A percentile compares a stretch with the other conserved stretches of the same genome.
Evolutionary conservation across 192 early-diverging fungal species (phyloP).

Genomic region (Coemansia sp.): DNA sequence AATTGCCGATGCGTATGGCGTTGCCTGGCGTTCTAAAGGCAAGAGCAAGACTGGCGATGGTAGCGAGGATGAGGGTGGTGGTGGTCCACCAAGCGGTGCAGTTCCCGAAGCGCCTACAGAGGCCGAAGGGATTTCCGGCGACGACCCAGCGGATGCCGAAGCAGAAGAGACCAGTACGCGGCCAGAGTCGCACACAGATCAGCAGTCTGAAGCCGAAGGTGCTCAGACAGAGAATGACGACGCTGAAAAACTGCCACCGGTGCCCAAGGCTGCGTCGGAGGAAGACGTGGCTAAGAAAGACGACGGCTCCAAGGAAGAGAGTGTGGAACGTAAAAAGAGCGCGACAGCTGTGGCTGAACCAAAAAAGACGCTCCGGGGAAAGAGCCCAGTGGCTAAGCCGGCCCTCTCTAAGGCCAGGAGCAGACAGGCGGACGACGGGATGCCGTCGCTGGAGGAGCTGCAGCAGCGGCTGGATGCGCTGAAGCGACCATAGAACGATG

Average conservation of each 20-base stretch:
- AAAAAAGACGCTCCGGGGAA: neutral
- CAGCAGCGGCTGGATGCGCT: slow-evolving; percentile 76
- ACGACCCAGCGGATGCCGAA: neutral
- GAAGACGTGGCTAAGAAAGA: neutral
- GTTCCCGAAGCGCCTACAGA: neutral
- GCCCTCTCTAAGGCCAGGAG: slow-evolving; percentile 12
- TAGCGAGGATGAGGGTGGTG: slow-evolving; percentile 1
- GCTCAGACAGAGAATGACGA: neutral
- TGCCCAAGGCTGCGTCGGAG: neutral
- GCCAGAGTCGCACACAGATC: neutral
- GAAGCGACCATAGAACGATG: slow-evolving; percentile 47
- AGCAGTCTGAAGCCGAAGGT: neutral
- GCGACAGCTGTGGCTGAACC: neutral
- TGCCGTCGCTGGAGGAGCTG: slow-evolving; percentile 74
- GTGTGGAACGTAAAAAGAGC: slow-evolving; percentile 3
- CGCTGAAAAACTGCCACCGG: neutral
- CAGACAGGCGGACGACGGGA: slow-evolving; percentile 36
- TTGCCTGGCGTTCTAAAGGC: slow-evolving; percentile 65
- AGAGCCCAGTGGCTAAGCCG: neutral
- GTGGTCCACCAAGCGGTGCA: neutral
- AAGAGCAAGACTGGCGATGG: slow-evolving; percentile 28
- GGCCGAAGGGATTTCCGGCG: neutral
- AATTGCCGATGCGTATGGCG: slow-evolving; percentile 80
- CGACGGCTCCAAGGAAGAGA: neutral
- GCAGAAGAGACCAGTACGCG: neutral